phyloP scores from a whole-genome alignment of 352 stramenopile genomes.

The Pythium sukuiense region DNA sequence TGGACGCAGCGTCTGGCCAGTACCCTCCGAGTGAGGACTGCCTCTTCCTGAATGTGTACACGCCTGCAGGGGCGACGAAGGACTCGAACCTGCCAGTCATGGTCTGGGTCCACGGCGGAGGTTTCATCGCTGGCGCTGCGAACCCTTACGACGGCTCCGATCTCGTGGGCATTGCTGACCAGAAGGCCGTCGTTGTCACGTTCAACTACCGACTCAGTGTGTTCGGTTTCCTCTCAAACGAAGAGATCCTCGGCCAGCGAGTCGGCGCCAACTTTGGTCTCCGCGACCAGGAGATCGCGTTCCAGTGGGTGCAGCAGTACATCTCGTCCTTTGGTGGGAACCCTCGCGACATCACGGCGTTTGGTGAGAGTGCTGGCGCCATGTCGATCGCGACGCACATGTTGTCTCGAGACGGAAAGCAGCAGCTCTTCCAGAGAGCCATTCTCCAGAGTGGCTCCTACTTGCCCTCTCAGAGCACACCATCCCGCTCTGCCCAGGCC shows the following conservation, averaged over 20 bases:
- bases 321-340: slow-evolving; percentile 44
- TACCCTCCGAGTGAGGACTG: slow-evolving; percentile 24
- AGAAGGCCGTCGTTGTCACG: slow-evolving; percentile 34
- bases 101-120: slow-evolving; percentile 37
- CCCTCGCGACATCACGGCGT: slow-evolving; percentile 35
- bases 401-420: slow-evolving; percentile 15
- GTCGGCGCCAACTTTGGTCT: slow-evolving; percentile 29
- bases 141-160: slow-evolving; percentile 8
- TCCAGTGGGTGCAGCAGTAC: slow-evolving; percentile 40
- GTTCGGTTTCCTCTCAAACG: slow-evolving; percentile 3
- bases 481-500: not conserved
- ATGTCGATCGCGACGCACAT: slow-evolving; percentile 14
- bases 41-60: slow-evolving; percentile 40
- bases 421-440: slow-evolving; percentile 18
- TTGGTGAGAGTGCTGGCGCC: slow-evolving; percentile 25
- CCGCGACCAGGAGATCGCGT: slow-evolving; percentile 32
- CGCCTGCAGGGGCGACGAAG: slow-evolving; percentile 21
- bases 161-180: slow-evolving; percentile 9
- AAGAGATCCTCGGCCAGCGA: not conserved
- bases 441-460: slow-evolving; percentile 20
- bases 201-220: slow-evolving; percentile 28
- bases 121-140: slow-evolving; percentile 22
- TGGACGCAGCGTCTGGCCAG: not conserved
- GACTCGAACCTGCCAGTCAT: slow-evolving; percentile 31
- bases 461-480: not conserved